Conservation (phyloP, 1,139 yeast species). For the Diutina ranongensis region DNA sequence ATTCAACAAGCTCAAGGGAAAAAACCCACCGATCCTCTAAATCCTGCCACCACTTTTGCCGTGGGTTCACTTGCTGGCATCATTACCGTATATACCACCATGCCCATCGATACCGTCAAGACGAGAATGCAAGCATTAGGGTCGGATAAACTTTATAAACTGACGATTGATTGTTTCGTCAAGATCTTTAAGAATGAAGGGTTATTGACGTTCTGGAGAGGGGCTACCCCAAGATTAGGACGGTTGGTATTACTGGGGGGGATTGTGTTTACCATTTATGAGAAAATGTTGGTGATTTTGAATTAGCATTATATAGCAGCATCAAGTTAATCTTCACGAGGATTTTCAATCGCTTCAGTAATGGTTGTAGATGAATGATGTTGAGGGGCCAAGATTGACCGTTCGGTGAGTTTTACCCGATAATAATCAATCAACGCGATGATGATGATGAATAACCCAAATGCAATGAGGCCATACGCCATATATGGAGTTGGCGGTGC, state of each 20-base stretch:
- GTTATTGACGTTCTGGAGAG: conserved; percentile 90
- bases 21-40: conserved; percentile 61
- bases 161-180: conserved; percentile 73
- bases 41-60: conserved; percentile 69
- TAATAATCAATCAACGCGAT: conserved; percentile 64
- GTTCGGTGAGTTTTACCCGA: conserved; percentile 70
- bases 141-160: conserved; percentile 55
- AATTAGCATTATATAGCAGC: background rate
- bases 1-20: conserved; percentile 63
- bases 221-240: conserved; percentile 94
- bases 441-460: conserved; percentile 56
- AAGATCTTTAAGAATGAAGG: conserved; percentile 83
- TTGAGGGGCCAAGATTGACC: conserved; percentile 42
- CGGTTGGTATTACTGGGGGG: conserved; percentile 90
- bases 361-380: background rate
- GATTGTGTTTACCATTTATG: conserved; percentile 89
- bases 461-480: conserved; percentile 49
- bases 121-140: conserved; percentile 96
- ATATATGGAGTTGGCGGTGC: conserved; percentile 20
- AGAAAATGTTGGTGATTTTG: conserved; percentile 52
- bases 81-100: conserved; percentile 88
- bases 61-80: conserved; percentile 92
- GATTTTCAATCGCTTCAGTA: background rate
- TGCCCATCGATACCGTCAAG: conserved; percentile 97
- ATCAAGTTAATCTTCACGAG: background rate